A percentile compares a stretch with the other conserved stretches of the same genome.
Evolutionary conservation across 2,329 filamentous ascomycete species (phyloP).

Genomic region (Fonsecaea monophora): DNA sequence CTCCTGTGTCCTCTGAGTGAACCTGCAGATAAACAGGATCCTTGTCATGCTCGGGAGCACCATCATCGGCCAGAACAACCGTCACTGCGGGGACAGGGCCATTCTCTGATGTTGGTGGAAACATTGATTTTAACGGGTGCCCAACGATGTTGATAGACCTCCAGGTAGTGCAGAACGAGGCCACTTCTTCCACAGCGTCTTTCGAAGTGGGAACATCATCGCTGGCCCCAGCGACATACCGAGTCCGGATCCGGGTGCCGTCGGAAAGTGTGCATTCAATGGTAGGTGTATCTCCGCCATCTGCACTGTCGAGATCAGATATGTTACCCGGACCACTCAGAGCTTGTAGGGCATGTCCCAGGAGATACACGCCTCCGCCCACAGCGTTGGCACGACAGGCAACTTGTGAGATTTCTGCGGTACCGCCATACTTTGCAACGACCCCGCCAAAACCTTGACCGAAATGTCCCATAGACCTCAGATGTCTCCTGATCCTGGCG

Average conservation of each 20-base stretch:
- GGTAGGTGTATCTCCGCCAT: slow-evolving; percentile 39
- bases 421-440: slow-evolving; percentile 89
- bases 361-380: slow-evolving; percentile 87
- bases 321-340: slow-evolving; percentile 26
- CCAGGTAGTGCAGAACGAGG: slow-evolving; percentile 14
- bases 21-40: slow-evolving; percentile 67
- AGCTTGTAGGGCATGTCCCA: slow-evolving; percentile 70
- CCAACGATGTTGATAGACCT: slow-evolving; percentile 70
- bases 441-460: slow-evolving; percentile 89
- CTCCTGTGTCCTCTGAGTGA: slow-evolving; percentile 89
- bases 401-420: slow-evolving; percentile 88
- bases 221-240: slow-evolving; percentile 46
- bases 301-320: slow-evolving; percentile 4
- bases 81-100: slow-evolving; percentile 75
- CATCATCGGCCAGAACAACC: slow-evolving; percentile 50
- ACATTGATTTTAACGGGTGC: slow-evolving; percentile 69
- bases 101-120: slow-evolving; percentile 74
- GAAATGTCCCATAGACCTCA: slow-evolving; percentile 85
- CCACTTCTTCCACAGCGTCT: neutral
- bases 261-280: slow-evolving; percentile 45
- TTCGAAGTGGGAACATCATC: slow-evolving; percentile 46
- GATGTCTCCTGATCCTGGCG: slow-evolving; percentile 75
- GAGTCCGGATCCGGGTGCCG: slow-evolving; percentile 48
- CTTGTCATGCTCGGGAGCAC: slow-evolving; percentile 42
- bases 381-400: slow-evolving; percentile 89